Percentiles rank a stretch among this genome's conserved stretches.
phyloP scores from a whole-genome alignment of 2,329 filamentous ascomycete species.

The Aschersonia sp. region DNA sequence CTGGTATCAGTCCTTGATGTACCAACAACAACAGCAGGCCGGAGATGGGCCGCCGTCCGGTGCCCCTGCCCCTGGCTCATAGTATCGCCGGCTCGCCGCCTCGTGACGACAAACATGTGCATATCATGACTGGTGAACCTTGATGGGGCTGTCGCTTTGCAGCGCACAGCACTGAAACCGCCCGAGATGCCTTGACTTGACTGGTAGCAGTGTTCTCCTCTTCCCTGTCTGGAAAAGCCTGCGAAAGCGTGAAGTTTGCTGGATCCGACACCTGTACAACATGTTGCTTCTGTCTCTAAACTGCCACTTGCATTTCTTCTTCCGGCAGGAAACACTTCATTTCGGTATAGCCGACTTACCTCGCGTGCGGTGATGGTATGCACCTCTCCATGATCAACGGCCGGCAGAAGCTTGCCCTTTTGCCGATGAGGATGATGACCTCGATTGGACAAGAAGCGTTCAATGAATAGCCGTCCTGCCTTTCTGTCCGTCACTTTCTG shows the following conservation, averaged over 20 bases:
- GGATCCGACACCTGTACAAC: constrained; percentile 18
- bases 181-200: constrained; percentile 19
- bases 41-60: constrained; percentile 21
- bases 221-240: constrained; percentile 9
- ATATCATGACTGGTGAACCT: constrained; percentile 17
- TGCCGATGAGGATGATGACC: too few species aligned
- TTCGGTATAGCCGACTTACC: not conserved
- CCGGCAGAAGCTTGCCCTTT: too few species aligned
- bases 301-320: constrained; percentile 6
- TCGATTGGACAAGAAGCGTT: too few species aligned
- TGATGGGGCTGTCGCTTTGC: constrained; percentile 13
- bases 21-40: constrained; percentile 20
- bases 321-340: not conserved
- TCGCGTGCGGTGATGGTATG: not conserved
- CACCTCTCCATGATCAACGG: not conserved
- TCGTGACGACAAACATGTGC: constrained; percentile 2
- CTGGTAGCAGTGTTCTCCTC: constrained; percentile 14
- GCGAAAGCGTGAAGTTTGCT: constrained; percentile 12
- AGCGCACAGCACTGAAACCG: constrained; percentile 1
- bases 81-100: constrained; percentile 14
- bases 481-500: too few species aligned
- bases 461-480: too few species aligned
- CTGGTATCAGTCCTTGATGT: constrained; percentile 59
- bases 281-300: constrained; percentile 5
- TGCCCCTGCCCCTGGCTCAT: constrained; percentile 20